These are phyloP conservation scores for Albizia julibrissin DNA, from an alignment of 306 rosid species.

Conservation along the genomic window DNA sequence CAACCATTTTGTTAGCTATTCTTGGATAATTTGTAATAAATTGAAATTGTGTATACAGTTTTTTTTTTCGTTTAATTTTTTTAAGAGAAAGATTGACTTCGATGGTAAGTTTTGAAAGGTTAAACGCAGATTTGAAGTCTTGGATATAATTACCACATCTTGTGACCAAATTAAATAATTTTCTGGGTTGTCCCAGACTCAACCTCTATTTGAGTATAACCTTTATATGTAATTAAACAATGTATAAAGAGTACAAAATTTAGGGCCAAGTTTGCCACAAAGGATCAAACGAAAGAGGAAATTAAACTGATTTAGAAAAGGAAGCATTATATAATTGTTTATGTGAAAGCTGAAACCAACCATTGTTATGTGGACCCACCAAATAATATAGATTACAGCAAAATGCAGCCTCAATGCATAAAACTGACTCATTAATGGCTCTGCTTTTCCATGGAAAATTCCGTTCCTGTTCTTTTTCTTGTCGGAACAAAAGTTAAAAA, in stretches of 20 bases:
- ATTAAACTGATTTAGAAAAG: conserved; percentile 4
- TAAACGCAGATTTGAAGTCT: background rate
- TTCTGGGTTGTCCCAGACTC: background rate
- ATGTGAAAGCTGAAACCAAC: conserved; percentile 18
- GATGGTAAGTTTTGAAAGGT: background rate
- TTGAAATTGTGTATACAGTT: background rate
- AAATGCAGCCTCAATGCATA: conserved; percentile 31
- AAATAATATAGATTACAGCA: conserved; percentile 9
- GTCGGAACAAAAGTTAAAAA: conserved; percentile 23
- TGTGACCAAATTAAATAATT: background rate
- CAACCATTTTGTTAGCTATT: background rate
- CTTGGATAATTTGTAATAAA: background rate
- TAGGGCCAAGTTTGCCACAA: background rate
- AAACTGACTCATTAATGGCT: conserved; percentile 26
- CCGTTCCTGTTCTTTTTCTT: conserved; percentile 27
- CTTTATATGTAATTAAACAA: background rate
- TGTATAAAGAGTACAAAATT: background rate
- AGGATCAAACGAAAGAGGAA: conserved; percentile 8
- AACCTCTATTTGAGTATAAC: background rate
- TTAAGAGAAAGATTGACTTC: background rate
- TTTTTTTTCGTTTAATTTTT: background rate
- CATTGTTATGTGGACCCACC: conserved; percentile 29
- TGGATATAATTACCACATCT: background rate
- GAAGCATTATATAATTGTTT: background rate
- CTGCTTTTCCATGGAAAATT: conserved; percentile 22